Conservation (phyloP, 805 yeast species). For the Candida chauliodis region DNA sequence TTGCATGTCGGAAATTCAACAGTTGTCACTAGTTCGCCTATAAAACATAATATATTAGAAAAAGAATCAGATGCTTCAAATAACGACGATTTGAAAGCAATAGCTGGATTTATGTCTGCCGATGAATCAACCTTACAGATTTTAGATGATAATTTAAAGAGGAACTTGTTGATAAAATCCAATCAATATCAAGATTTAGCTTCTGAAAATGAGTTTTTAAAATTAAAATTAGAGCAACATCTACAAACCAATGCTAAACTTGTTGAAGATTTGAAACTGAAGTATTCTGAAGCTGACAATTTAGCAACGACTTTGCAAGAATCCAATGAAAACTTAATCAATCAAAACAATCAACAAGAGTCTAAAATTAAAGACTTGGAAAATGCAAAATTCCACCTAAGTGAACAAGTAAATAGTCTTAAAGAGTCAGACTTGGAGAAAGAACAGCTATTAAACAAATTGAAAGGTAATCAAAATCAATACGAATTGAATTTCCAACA, state of each 20-base stretch:
- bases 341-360: slow-evolving; percentile 12
- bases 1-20: not conserved
- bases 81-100: slow-evolving; percentile 15
- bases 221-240: slow-evolving; percentile 33
- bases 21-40: slow-evolving; percentile 14
- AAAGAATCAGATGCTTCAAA: slow-evolving; percentile 12
- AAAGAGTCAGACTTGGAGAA: slow-evolving; percentile 13
- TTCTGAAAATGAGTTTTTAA: slow-evolving; percentile 28
- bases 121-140: slow-evolving; percentile 14
- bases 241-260: slow-evolving; percentile 11
- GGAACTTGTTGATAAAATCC: slow-evolving; percentile 22
- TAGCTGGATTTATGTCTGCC: slow-evolving; percentile 27
- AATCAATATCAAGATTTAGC: slow-evolving; percentile 25
- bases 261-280: slow-evolving; percentile 17
- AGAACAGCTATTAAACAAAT: slow-evolving; percentile 12
- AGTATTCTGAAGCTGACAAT: slow-evolving; percentile 17
- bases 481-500: slow-evolving; percentile 27
- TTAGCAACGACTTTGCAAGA: slow-evolving; percentile 19
- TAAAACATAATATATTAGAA: slow-evolving; percentile 9
- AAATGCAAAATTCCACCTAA: slow-evolving; percentile 13
- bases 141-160: slow-evolving; percentile 14
- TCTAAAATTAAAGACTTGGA: slow-evolving; percentile 14
- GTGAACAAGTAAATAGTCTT: slow-evolving; percentile 15
- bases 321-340: slow-evolving; percentile 14
- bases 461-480: slow-evolving; percentile 16